Evolutionary conservation across 345 rosid species (phyloP).

Genomic region (Murraya paniculata): DNA sequence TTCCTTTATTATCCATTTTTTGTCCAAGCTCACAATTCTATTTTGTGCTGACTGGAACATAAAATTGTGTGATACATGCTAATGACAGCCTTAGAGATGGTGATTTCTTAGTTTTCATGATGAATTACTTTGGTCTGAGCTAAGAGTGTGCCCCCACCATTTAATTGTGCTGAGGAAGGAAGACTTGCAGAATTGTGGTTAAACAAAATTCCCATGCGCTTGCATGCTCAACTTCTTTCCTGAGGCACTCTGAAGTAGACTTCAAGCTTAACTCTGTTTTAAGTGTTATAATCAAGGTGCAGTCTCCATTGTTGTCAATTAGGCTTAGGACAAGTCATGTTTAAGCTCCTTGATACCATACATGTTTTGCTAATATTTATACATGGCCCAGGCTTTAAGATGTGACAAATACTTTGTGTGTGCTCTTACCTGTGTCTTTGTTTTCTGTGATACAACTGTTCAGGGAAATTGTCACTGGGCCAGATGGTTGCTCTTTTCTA

Average conservation of each 20-base stretch:
- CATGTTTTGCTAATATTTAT: neutral
- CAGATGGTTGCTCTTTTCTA: constrained; percentile 87
- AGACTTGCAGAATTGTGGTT: neutral
- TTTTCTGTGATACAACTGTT: constrained; percentile 22
- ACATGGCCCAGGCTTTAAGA: neutral
- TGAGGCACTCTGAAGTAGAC: neutral
- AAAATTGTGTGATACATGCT: neutral
- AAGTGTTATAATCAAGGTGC: neutral
- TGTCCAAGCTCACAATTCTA: neutral
- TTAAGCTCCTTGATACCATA: constrained; percentile 13
- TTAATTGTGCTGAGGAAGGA: neutral
- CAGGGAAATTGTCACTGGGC: constrained; percentile 99
- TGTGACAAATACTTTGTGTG: neutral
- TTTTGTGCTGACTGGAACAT: neutral
- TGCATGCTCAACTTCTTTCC: neutral
- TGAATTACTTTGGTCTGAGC: neutral
- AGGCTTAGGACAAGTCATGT: neutral
- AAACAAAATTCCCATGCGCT: neutral
- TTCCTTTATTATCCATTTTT: neutral
- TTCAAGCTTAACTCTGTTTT: neutral
- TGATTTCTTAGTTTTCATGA: neutral
- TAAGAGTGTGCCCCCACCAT: neutral
- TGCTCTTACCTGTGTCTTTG: constrained; percentile 16
- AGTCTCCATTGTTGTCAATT: neutral
- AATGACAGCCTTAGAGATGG: neutral